A percentile compares a stretch with the other conserved stretches of the same genome.
Evolutionary conservation across 306 rosid genomes (phyloP).

Genomic region (Medicago arabica): DNA sequence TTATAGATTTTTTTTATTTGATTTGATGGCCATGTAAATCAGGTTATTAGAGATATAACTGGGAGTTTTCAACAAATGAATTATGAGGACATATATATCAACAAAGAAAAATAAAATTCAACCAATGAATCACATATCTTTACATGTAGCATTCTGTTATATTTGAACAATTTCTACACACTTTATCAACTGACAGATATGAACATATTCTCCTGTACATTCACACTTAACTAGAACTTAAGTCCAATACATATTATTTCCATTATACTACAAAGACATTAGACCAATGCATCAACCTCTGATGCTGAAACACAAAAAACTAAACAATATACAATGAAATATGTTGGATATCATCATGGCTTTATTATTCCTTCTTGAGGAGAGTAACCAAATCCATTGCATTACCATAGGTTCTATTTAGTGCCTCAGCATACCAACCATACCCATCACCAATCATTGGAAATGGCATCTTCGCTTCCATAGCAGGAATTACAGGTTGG

Average conservation of each 20-base stretch:
- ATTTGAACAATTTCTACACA: background rate
- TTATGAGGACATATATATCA: background rate
- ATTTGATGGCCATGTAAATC: background rate
- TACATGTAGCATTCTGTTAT: background rate
- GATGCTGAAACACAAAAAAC: background rate
- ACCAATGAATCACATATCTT: background rate
- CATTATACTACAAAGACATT: slow-evolving; percentile 26
- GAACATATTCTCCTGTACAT: background rate
- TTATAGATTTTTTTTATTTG: background rate
- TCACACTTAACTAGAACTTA: background rate
- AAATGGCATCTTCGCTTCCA: too few relatives aligned
- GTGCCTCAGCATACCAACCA: slow-evolving; percentile 83
- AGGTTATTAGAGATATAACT: background rate
- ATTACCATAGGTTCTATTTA: slow-evolving; percentile 61
- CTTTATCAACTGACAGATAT: background rate
- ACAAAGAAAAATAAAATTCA: slow-evolving; percentile 3
- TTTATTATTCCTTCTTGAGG: slow-evolving; percentile 52
- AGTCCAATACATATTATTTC: slow-evolving; percentile 6
- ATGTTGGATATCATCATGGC: background rate
- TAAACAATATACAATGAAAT: background rate
- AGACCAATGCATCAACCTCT: background rate
- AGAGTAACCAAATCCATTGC: slow-evolving; percentile 60
- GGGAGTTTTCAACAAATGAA: background rate
- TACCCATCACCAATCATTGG: too few relatives aligned
- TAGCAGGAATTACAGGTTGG: too few relatives aligned